These are phyloP conservation scores for Kodamaea lidongshanica DNA, from an alignment of 805 yeast species.

Conservation along the genomic window DNA sequence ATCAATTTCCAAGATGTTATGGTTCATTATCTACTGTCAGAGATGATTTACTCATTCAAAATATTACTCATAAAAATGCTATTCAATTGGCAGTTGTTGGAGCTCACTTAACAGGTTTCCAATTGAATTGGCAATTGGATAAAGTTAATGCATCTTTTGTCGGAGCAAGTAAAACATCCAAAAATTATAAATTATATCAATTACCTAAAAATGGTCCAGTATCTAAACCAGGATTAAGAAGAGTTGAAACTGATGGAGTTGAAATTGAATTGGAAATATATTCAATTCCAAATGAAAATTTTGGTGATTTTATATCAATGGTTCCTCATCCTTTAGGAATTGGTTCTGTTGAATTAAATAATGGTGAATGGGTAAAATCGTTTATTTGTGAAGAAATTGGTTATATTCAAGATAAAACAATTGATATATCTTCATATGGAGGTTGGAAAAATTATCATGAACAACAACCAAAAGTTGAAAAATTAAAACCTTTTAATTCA, in stretches of 20 bases:
- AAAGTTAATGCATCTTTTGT: conserved; percentile 72
- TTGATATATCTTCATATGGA: conserved; percentile 79
- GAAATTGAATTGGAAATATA: conserved; percentile 75
- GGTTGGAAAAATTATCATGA: conserved; percentile 74
- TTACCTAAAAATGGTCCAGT: conserved; percentile 77
- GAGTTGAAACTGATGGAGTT: conserved; percentile 52
- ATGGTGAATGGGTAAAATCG: conserved; percentile 83
- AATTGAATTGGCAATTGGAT: conserved; percentile 89
- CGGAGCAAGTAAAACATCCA: conserved; percentile 61
- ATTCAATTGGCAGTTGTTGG: conserved; percentile 90
- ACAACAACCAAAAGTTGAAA: conserved; percentile 25
- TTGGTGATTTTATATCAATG: conserved; percentile 80
- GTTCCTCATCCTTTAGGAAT: conserved; percentile 95
- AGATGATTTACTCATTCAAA: conserved; percentile 40
- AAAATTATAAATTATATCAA: conserved; percentile 71
- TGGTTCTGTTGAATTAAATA: conserved; percentile 79
- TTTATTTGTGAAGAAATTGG: conserved; percentile 93
- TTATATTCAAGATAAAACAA: conserved; percentile 62
- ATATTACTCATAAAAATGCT: conserved; percentile 42
- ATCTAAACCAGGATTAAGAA: conserved; percentile 83
- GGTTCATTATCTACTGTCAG: conserved; percentile 45
- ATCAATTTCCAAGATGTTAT: conserved; percentile 43
- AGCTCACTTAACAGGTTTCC: conserved; percentile 85
- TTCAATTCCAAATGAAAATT: conserved; percentile 67
- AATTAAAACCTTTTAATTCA: conserved; percentile 54